phyloP scores from a whole-genome alignment of 257 asterid species.

The Nemophila menziesii region DNA sequence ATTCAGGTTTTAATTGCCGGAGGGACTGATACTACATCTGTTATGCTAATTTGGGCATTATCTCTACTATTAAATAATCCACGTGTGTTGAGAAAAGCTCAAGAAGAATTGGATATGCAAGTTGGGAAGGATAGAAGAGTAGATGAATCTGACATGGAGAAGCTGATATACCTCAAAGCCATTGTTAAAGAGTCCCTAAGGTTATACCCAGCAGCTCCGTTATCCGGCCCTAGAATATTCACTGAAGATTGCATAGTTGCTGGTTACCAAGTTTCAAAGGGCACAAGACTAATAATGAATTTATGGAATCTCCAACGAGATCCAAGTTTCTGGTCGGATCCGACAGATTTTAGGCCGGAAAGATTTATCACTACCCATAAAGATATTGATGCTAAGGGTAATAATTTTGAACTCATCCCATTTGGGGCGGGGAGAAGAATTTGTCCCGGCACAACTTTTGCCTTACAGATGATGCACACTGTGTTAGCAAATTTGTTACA shows the following conservation, averaged over 20 bases:
- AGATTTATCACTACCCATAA: conserved; percentile 31
- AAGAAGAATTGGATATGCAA: conserved; percentile 29
- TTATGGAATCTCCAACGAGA: conserved; percentile 37
- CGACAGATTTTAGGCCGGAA: conserved; percentile 30
- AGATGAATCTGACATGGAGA: conserved; percentile 24
- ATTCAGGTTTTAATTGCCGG: conserved; percentile 13
- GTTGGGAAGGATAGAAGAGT: conserved; percentile 28
- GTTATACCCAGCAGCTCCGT: conserved; percentile 24
- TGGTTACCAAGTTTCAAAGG: conserved; percentile 30
- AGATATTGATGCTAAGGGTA: conserved; percentile 24
- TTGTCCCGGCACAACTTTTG: conserved; percentile 28
- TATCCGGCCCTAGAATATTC: conserved; percentile 13
- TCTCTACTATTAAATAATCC: conserved; percentile 22
- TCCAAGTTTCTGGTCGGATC: conserved; percentile 32
- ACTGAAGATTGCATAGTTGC: conserved; percentile 27
- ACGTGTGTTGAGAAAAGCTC: conserved; percentile 17
- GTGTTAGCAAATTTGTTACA: conserved; percentile 31
- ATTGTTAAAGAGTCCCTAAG: conserved; percentile 39
- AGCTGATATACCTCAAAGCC: conserved; percentile 33
- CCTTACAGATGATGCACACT: conserved; percentile 16
- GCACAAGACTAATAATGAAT: conserved; percentile 31
- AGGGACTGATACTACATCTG: conserved; percentile 22
- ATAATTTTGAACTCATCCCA: conserved; percentile 35
- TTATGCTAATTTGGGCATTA: conserved; percentile 31
- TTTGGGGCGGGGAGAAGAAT: conserved; percentile 46